These are phyloP conservation scores for Lithohypha guttulata DNA, from an alignment of 2,329 filamentous ascomycete species.

Conservation along the genomic window DNA sequence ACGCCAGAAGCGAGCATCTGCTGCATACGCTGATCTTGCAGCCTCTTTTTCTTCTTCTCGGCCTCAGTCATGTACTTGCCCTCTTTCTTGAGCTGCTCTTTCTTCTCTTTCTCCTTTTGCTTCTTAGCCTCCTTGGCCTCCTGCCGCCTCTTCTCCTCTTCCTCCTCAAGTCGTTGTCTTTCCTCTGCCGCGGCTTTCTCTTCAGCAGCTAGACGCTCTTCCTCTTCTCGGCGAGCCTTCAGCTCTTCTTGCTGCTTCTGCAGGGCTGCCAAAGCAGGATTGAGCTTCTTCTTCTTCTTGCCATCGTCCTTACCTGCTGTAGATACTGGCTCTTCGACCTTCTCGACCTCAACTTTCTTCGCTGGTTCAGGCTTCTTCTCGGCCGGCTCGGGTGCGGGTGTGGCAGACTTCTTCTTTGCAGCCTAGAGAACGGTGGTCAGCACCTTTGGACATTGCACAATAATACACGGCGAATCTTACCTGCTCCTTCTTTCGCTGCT, in stretches of 20 bases:
- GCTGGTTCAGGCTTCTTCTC: slow-evolving; percentile 46
- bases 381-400: slow-evolving; percentile 37
- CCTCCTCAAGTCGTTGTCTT: slow-evolving; percentile 28
- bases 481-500: slow-evolving; percentile 97
- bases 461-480: slow-evolving; percentile 37
- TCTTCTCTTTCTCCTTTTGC: slow-evolving; percentile 41
- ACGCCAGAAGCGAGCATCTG: slow-evolving; percentile 40
- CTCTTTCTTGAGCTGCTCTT: slow-evolving; percentile 38
- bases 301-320: slow-evolving; percentile 62
- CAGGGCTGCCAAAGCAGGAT: slow-evolving; percentile 41
- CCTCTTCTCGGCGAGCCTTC: slow-evolving; percentile 36
- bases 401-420: slow-evolving; percentile 66
- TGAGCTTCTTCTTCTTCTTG: slow-evolving; percentile 84
- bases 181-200: slow-evolving; percentile 33
- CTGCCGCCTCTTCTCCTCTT: slow-evolving; percentile 38
- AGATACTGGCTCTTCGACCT: slow-evolving; percentile 35
- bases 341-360: slow-evolving; percentile 24
- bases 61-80: slow-evolving; percentile 41
- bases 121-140: slow-evolving; percentile 37
- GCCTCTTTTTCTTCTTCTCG: slow-evolving; percentile 37
- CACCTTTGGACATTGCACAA: neutral
- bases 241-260: slow-evolving; percentile 40
- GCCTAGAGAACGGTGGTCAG: slow-evolving; percentile 41
- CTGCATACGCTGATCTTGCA: slow-evolving; percentile 39
- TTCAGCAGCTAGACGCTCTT: slow-evolving; percentile 31